Evolutionary conservation across 1,284 basidiomycete species (phyloP).

Genomic region (Chalciporus sp.): DNA sequence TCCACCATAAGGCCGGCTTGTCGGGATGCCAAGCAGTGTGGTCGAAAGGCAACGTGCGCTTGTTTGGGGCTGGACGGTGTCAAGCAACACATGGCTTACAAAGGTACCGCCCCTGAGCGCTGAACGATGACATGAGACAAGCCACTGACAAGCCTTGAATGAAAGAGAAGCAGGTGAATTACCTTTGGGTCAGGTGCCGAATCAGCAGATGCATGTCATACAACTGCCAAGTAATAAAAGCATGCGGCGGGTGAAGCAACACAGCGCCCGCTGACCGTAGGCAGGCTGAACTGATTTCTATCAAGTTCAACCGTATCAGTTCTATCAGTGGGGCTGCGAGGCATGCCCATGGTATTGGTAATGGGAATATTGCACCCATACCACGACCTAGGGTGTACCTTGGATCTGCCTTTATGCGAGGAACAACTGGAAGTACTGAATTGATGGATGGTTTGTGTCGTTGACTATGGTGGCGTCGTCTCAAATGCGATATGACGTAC

Average conservation of each 20-base stretch:
- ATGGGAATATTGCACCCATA: background rate
- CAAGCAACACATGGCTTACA: background rate
- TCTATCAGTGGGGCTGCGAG: constrained; percentile 20
- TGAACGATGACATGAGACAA: constrained; percentile 11
- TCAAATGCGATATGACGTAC: too few species aligned
- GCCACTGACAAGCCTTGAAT: background rate
- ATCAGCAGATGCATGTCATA: background rate
- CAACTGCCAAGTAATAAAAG: background rate
- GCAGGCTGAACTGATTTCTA: constrained; percentile 19
- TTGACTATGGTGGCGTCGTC: too few species aligned
- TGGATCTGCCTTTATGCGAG: too few species aligned
- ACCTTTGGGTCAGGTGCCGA: background rate
- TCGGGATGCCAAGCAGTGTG: background rate
- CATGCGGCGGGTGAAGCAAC: constrained; percentile 22
- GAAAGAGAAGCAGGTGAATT: constrained; percentile 6
- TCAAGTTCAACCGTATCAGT: constrained; percentile 34
- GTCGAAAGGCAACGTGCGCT: background rate
- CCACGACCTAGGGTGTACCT: too few species aligned
- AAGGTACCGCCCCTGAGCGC: constrained; percentile 2
- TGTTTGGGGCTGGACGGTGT: background rate
- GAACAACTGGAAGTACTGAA: too few species aligned
- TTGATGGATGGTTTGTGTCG: too few species aligned
- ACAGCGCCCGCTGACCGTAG: constrained; percentile 16
- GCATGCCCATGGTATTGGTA: constrained; percentile 3
- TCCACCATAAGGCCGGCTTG: constrained; percentile 14